Percentiles rank a stretch among this genome's conserved stretches.
Conservation (phyloP, 768 basidiomycete genomes). For the Rhizopogon rudus region DNA sequence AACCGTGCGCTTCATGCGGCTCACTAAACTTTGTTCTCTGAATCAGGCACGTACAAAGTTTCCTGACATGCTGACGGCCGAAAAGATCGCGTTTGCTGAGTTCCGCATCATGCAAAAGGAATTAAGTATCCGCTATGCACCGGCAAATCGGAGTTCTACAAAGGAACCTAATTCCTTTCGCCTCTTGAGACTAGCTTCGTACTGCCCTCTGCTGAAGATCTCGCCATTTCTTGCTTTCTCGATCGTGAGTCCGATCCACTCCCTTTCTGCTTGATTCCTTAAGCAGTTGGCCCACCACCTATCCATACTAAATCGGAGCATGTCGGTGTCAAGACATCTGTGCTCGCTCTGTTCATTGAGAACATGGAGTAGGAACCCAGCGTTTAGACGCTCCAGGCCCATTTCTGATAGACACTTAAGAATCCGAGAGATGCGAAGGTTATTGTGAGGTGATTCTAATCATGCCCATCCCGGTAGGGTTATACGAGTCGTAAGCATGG, state of each 20-base stretch:
- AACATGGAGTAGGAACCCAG: slow-evolving; percentile 65
- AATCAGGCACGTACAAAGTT: background rate
- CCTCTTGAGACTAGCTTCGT: slow-evolving; percentile 43
- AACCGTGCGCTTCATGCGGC: background rate
- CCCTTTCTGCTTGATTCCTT: slow-evolving; percentile 53
- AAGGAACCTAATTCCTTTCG: slow-evolving; percentile 34
- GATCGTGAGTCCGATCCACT: slow-evolving; percentile 49
- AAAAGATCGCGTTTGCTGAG: background rate
- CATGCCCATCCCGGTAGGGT: background rate
- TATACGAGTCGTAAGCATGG: background rate
- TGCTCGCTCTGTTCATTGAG: slow-evolving; percentile 65
- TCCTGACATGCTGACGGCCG: background rate
- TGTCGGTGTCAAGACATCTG: slow-evolving; percentile 42
- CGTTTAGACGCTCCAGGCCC: slow-evolving; percentile 57
- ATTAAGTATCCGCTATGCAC: background rate
- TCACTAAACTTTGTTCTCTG: background rate
- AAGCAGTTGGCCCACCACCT: slow-evolving; percentile 76
- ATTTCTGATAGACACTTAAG: slow-evolving; percentile 71
- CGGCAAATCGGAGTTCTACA: slow-evolving; percentile 5
- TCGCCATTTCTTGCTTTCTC: slow-evolving; percentile 40
- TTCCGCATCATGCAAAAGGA: background rate
- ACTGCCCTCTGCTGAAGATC: slow-evolving; percentile 54
- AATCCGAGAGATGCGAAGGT: slow-evolving; percentile 73
- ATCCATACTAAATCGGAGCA: slow-evolving; percentile 62
- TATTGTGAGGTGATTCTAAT: slow-evolving; percentile 65